These are phyloP conservation scores for Candida boidinii DNA, from an alignment of 805 yeast species.

Conservation along the genomic window DNA sequence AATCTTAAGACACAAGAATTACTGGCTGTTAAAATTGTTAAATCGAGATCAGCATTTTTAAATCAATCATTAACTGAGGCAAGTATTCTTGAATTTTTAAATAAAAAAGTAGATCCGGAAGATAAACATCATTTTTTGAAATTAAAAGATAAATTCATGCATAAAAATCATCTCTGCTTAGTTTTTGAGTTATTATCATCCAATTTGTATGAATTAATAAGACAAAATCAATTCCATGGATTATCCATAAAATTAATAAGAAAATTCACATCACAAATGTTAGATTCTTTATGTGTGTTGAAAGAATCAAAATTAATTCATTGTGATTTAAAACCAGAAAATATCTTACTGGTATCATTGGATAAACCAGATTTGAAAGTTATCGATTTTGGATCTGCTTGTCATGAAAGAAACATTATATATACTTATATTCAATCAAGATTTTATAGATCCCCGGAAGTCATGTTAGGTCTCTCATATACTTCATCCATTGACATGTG, in stretches of 20 bases:
- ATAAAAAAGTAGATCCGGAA: slow-evolving; percentile 57
- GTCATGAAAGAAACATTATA: slow-evolving; percentile 82
- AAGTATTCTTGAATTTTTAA: slow-evolving; percentile 71
- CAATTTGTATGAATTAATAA: slow-evolving; percentile 81
- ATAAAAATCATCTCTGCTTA: slow-evolving; percentile 84
- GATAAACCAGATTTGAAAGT: slow-evolving; percentile 84
- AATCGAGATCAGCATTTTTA: slow-evolving; percentile 82
- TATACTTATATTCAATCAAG: slow-evolving; percentile 90
- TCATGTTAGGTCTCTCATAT: slow-evolving; percentile 83
- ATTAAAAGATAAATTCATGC: slow-evolving; percentile 82
- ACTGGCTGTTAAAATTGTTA: slow-evolving; percentile 91
- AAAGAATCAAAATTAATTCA: slow-evolving; percentile 83
- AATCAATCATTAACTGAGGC: slow-evolving; percentile 92
- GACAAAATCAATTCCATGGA: slow-evolving; percentile 92
- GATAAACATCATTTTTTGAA: slow-evolving; percentile 71
- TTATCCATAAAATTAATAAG: slow-evolving; percentile 71
- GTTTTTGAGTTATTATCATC: slow-evolving; percentile 87
- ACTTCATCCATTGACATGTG: slow-evolving; percentile 86
- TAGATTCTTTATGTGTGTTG: slow-evolving; percentile 72
- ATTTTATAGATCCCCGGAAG: slow-evolving; percentile 93
- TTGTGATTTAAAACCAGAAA: slow-evolving; percentile 96
- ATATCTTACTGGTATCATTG: slow-evolving; percentile 69
- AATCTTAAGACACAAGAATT: slow-evolving; percentile 66
- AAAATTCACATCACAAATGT: slow-evolving; percentile 67
- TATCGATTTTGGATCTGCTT: slow-evolving; percentile 94